phyloP scores from a whole-genome alignment of 2,329 filamentous ascomycete genomes.

The Pleomassaria siparia region DNA sequence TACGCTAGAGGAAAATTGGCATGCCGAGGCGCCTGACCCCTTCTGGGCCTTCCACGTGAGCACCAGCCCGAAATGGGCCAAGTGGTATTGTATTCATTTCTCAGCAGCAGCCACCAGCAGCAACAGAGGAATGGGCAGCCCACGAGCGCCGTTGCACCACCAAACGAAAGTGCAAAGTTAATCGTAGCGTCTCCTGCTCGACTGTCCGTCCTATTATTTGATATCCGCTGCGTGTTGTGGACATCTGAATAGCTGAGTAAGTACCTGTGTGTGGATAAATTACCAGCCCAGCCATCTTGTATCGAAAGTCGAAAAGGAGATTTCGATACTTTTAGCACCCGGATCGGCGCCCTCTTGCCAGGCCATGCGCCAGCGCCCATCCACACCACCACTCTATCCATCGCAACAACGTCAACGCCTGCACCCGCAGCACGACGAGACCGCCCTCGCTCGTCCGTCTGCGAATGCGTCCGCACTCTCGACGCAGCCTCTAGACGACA shows the following conservation, averaged over 20 bases:
- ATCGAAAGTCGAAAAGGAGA: constrained; percentile 13
- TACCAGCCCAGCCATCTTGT: constrained; percentile 17
- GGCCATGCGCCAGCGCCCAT: constrained; percentile 15
- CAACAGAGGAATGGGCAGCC: too few relatives aligned
- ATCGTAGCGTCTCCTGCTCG: background rate
- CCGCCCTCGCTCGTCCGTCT: constrained; percentile 14
- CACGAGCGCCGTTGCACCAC: background rate
- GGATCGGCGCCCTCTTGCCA: constrained; percentile 8
- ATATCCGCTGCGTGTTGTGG: too few relatives aligned
- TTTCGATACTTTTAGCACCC: constrained; percentile 5
- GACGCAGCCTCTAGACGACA: constrained; percentile 22
- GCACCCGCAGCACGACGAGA: constrained; percentile 3
- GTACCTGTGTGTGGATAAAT: constrained; percentile 8
- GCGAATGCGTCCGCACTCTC: constrained; percentile 32
- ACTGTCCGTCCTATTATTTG: too few relatives aligned
- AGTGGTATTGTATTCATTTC: constrained; percentile 6
- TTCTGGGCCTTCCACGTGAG: too few relatives aligned
- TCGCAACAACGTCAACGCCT: constrained; percentile 5
- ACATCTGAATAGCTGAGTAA: too few relatives aligned
- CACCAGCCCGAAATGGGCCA: constrained; percentile 2
- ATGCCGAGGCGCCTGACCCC: background rate
- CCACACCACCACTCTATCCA: constrained; percentile 6
- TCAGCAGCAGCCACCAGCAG: constrained; percentile 1
- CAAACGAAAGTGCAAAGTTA: background rate
- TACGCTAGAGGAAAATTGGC: background rate